Evolutionary conservation across 2,329 filamentous ascomycete genomes (phyloP).

Genomic region (Xylogone sp.): DNA sequence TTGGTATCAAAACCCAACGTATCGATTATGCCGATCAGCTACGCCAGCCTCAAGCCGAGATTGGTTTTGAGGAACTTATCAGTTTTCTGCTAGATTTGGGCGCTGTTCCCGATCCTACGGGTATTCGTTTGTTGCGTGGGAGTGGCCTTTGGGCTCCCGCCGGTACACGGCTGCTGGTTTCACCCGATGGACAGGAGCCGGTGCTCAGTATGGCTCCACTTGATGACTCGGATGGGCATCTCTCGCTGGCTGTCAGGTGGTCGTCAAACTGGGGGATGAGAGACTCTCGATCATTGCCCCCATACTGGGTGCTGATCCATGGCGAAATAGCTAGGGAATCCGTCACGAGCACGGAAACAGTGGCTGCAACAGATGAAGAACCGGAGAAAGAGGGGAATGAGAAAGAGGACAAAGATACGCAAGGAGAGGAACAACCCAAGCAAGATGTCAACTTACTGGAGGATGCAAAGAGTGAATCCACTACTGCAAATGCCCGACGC

Average conservation of each 20-base stretch:
- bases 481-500: neutral
- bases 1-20: slow-evolving; percentile 58
- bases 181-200: slow-evolving; percentile 44
- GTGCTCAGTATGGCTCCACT: slow-evolving; percentile 51
- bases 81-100: slow-evolving; percentile 61
- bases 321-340: slow-evolving; percentile 19
- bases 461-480: neutral
- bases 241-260: slow-evolving; percentile 57
- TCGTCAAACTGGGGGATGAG: slow-evolving; percentile 49
- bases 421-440: slow-evolving; percentile 1
- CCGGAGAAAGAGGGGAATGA: neutral
- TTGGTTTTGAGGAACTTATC: slow-evolving; percentile 56
- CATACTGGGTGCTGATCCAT: slow-evolving; percentile 55
- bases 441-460: neutral
- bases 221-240: slow-evolving; percentile 57
- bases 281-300: slow-evolving; percentile 48
- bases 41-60: slow-evolving; percentile 41
- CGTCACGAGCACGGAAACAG: neutral
- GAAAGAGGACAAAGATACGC: slow-evolving; percentile 1
- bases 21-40: slow-evolving; percentile 55
- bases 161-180: slow-evolving; percentile 52
- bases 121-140: slow-evolving; percentile 52
- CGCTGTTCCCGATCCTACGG: slow-evolving; percentile 55
- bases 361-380: slow-evolving; percentile 1
- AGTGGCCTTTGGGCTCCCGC: slow-evolving; percentile 59